These are phyloP conservation scores for Tolypocladium ovalisporum DNA, from an alignment of 2,329 filamentous ascomycete species.

Conservation along the genomic window DNA sequence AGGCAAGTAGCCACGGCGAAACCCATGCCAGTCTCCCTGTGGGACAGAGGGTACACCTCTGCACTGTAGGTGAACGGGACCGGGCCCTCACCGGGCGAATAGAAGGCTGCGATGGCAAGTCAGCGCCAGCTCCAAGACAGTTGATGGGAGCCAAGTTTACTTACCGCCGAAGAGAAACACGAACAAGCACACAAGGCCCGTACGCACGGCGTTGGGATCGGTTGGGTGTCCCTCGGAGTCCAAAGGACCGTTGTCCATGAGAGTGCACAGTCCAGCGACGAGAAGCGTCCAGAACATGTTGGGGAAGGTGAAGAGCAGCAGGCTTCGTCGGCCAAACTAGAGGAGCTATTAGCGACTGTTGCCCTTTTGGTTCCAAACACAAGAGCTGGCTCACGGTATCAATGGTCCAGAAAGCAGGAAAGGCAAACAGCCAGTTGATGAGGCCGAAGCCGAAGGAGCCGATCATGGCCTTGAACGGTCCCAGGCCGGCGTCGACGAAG, in stretches of 20 bases:
- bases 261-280: slow-evolving; percentile 26
- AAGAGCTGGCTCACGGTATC: slow-evolving; percentile 33
- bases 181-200: slow-evolving; percentile 48
- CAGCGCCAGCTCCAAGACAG: background rate
- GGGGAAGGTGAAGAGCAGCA: slow-evolving; percentile 56
- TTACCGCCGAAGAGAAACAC: slow-evolving; percentile 49
- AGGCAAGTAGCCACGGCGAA: slow-evolving; percentile 51
- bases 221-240: slow-evolving; percentile 15
- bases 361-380: background rate
- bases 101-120: slow-evolving; percentile 31
- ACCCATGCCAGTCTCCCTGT: slow-evolving; percentile 53
- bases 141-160: background rate
- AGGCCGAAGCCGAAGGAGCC: slow-evolving; percentile 38
- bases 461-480: slow-evolving; percentile 38
- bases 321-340: slow-evolving; percentile 45
- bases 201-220: slow-evolving; percentile 21
- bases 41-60: slow-evolving; percentile 53
- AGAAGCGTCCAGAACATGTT: slow-evolving; percentile 51
- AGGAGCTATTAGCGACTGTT: slow-evolving; percentile 3
- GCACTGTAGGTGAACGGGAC: slow-evolving; percentile 53
- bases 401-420: slow-evolving; percentile 55
- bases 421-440: slow-evolving; percentile 56
- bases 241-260: slow-evolving; percentile 12
- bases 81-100: slow-evolving; percentile 53
- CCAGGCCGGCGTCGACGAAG: slow-evolving; percentile 46